Conservation (phyloP, 768 basidiomycete genomes). For the Baorangia bicolor region DNA sequence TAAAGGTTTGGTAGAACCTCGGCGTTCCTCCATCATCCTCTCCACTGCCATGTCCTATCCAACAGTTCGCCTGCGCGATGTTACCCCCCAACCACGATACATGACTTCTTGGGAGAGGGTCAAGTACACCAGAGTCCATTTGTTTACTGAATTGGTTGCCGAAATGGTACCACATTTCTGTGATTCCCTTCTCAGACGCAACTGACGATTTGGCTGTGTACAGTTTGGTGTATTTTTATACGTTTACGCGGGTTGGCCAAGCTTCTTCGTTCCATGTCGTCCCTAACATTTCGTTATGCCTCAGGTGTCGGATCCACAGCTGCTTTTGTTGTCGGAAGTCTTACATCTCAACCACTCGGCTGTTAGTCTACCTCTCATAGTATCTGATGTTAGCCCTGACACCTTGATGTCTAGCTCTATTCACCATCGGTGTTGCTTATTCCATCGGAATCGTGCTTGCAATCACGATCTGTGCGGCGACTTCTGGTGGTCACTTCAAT, state of each 20-base stretch:
- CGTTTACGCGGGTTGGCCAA: conserved; percentile 44
- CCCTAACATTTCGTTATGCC: neutral
- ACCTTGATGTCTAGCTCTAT: conserved; percentile 39
- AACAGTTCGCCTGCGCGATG: conserved; percentile 42
- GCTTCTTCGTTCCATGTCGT: neutral
- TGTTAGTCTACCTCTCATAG: conserved; percentile 41
- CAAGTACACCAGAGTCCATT: conserved; percentile 47
- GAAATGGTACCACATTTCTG: conserved; percentile 46
- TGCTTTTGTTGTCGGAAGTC: conserved; percentile 46
- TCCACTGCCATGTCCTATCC: conserved; percentile 21
- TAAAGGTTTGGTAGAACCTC: conserved; percentile 7
- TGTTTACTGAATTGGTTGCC: conserved; percentile 58
- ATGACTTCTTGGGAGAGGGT: conserved; percentile 51
- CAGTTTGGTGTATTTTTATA: conserved; percentile 65
- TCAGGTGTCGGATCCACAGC: conserved; percentile 56
- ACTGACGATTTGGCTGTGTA: conserved; percentile 2
- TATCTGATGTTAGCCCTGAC: neutral
- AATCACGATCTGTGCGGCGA: conserved; percentile 46
- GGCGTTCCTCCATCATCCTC: neutral
- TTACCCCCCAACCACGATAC: conserved; percentile 38
- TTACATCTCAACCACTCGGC: conserved; percentile 45
- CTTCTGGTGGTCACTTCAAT: conserved; percentile 67
- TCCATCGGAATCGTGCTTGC: conserved; percentile 60
- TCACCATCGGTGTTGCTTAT: conserved; percentile 59
- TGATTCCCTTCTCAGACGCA: neutral